Evolutionary conservation across 164 flowering plant genomes (phyloP), one percentile per base, ranked within the genome.

Genomic region (Taxillus chinensis): DNA sequence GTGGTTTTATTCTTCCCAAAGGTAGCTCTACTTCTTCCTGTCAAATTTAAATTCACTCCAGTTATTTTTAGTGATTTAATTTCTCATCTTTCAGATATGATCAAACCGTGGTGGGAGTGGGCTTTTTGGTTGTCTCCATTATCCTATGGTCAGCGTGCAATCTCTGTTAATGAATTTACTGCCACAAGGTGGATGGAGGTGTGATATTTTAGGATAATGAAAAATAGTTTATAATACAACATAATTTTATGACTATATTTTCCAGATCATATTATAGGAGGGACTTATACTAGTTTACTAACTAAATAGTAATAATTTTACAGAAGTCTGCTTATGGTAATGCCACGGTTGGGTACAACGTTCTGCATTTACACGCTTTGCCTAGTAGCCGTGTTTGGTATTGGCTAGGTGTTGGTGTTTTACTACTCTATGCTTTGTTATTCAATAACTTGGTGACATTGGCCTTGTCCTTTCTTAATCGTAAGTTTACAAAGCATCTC

Each of bases 31-130:
- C 27, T 17, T 41, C 57, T n/a, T 57, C 6, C 27, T 3, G 12
- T 57, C 45, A 49, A 38, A 59, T 17, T n/a, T 59, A 5, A 10
- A 53, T 12, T 7, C n/a, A 0, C 41, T 43, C 57, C 41, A 12
- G 8, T 10, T 64, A 14, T 51, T 8, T 51, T 51, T 15, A 51
- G 27, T 51, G 13, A 4, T 48, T 3, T 11, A 14, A 14, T 15
- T 51, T 51, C 67, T 50, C 48, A 43, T 60, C 39, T 66, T 68
- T 57, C 78, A 89, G 95, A 42, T 7, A 64, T 53, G 70, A 86
- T 87, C 62, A 84, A 80, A 74, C 82, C 84, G 45, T 87, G 96
- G 95, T 87, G 93, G 96, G 15, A 66, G 11, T 92, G 96, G 96
- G 95, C 71, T 27, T 89, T 68, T 71, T 92, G 95, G 93, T 3